phyloP scores from a whole-genome alignment of 192 early-diverging fungal species.

The Spizellomyces punctatus region DNA sequence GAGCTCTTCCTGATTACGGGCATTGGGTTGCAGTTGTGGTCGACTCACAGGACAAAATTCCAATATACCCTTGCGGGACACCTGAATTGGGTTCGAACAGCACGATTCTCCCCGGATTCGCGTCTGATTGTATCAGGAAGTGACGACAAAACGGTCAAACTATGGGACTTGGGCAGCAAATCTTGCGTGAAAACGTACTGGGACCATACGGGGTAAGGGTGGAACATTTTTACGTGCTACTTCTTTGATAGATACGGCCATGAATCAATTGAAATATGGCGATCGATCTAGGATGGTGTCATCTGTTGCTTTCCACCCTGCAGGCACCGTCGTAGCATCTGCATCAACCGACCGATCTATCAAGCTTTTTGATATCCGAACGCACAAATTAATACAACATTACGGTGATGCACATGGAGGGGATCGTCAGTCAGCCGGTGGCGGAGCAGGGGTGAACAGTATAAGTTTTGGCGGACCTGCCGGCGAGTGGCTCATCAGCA shows the following conservation, averaged over 20 bases:
- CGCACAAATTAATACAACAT: conserved; percentile 59
- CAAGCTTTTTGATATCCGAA: conserved; percentile 63
- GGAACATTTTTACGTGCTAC: not conserved
- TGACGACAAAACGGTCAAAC: conserved; percentile 63
- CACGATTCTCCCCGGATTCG: conserved; percentile 53
- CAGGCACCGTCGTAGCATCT: conserved; percentile 54
- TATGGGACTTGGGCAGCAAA: conserved; percentile 58
- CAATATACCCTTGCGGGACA: conserved; percentile 60
- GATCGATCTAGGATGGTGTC: conserved; percentile 46
- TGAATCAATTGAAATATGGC: not conserved
- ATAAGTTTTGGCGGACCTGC: conserved; percentile 54
- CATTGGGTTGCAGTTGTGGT: conserved; percentile 50
- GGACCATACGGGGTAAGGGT: conserved; percentile 55
- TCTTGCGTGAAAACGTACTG: conserved; percentile 62
- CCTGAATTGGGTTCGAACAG: conserved; percentile 64
- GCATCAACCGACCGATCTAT: conserved; percentile 57
- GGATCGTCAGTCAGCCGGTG: conserved; percentile 24
- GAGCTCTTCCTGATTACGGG: not conserved
- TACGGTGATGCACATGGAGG: conserved; percentile 57
- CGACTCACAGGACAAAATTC: conserved; percentile 57
- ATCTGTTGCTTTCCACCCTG: conserved; percentile 55
- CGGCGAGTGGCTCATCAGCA: conserved; percentile 59
- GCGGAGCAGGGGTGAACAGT: conserved; percentile 56
- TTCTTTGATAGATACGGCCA: too few species aligned
- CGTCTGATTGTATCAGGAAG: conserved; percentile 56